These are phyloP conservation scores for Fonsecaea erecta DNA, from an alignment of 2,329 filamentous ascomycete species.

Conservation along the genomic window DNA sequence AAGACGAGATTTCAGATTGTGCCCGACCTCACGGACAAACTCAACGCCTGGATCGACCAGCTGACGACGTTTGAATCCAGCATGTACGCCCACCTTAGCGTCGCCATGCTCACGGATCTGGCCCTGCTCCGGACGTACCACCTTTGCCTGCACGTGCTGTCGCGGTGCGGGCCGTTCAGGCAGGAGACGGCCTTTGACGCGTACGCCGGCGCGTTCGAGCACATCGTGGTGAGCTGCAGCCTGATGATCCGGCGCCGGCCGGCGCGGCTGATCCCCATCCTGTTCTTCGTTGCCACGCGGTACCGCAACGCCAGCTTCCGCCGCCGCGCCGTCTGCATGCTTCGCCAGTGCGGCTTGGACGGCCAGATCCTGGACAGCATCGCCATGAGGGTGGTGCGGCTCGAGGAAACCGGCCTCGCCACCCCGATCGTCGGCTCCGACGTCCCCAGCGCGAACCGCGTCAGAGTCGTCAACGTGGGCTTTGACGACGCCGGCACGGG, in stretches of 20 bases:
- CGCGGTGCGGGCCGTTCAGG: slow-evolving; percentile 28
- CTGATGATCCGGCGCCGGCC: slow-evolving; percentile 7
- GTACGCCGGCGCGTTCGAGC: slow-evolving; percentile 20
- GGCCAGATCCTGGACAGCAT: slow-evolving; percentile 24
- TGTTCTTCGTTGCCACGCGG: slow-evolving; percentile 30
- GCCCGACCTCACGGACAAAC: slow-evolving; percentile 11
- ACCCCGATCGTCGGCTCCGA: slow-evolving; percentile 22
- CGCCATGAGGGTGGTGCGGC: slow-evolving; percentile 19
- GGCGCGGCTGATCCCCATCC: slow-evolving; percentile 17
- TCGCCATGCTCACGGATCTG: not conserved
- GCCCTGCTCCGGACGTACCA: slow-evolving; percentile 25
- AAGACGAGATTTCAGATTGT: slow-evolving; percentile 28
- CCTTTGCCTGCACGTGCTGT: slow-evolving; percentile 21
- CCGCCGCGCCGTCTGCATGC: slow-evolving; percentile 20
- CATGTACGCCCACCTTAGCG: not conserved
- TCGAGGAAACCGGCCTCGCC: slow-evolving; percentile 24
- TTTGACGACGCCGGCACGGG: not conserved
- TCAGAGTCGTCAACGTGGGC: slow-evolving; percentile 15
- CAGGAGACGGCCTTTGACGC: slow-evolving; percentile 24
- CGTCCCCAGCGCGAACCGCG: slow-evolving; percentile 23
- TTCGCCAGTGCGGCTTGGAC: slow-evolving; percentile 23
- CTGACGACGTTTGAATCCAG: slow-evolving; percentile 15
- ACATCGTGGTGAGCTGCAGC: slow-evolving; percentile 14
- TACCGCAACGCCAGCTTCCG: slow-evolving; percentile 25
- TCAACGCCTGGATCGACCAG: slow-evolving; percentile 26